Evolutionary conservation across 805 yeast species (phyloP), one percentile per base, ranked within the genome.

Genomic region (Maudiozyma barnettii): DNA sequence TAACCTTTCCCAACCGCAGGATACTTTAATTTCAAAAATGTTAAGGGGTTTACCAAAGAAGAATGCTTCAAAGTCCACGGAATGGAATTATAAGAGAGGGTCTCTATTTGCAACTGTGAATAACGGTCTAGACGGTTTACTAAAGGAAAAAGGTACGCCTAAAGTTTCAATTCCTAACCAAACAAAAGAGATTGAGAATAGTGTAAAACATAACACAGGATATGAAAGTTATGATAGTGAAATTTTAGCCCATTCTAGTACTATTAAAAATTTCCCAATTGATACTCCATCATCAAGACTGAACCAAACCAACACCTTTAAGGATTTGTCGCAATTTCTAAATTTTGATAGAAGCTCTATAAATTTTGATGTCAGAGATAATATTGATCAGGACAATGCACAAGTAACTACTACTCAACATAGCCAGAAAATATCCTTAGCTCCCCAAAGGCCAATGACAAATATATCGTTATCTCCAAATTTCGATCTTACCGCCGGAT

Each of bases 231-330:
- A 50, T 13, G 55, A 47, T 26, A 48, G 56, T 22, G 57, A 58
- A 41, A 47, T 58, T 10, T 40, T 61, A 19, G 65, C 66, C 2
- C 62, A 60, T 21, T 62, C 66, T 18, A 62, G 64, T 41, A 50
- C 51, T 2, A 53, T 59, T 12, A 51, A 57, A n/a, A 38, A 52
- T 20, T 52, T 55, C 13, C 33, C 52, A 41, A 31, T 56, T 10
- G 45, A 55, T 1, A 38, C 58, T 41, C 63, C 66, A 16, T 56
- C 61, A n/a, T 43, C 57, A 8, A 30, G 50, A 8, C 44, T 60
- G 19, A 58, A 58, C 43, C 51, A 59, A 20, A 54, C 66, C 1
- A 49, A 47, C 31, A 63, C 68, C 2, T 61, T 64, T 38, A 60
- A 54, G 46, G 56, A 64, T 44, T 45, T 64, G 18, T 56, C 45